These are phyloP conservation scores for Hyaloperonospora arabidopsidis DNA, from an alignment of 352 stramenopile genomes.

Conservation along the genomic window DNA sequence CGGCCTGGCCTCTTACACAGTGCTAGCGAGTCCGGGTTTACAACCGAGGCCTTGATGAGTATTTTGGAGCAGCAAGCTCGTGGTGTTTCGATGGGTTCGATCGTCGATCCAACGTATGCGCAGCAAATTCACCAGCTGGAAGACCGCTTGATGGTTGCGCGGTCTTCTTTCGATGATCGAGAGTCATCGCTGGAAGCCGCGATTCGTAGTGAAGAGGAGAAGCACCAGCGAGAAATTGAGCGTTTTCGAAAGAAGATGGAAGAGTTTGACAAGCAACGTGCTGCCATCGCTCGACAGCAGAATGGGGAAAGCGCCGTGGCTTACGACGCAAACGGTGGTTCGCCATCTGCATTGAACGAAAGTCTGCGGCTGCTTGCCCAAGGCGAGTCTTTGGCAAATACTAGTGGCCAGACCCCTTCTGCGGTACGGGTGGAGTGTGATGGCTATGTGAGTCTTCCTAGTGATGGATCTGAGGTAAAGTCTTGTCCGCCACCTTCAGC, in stretches of 20 bases:
- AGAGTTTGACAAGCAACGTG: conserved; percentile 72
- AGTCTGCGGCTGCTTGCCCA: conserved; percentile 22
- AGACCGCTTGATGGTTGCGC: conserved; percentile 52
- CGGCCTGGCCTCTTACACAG: conserved; percentile 32
- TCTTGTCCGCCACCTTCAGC: conserved; percentile 9
- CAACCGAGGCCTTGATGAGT: conserved; percentile 34
- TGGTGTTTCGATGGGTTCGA: conserved; percentile 54
- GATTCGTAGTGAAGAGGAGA: conserved; percentile 73
- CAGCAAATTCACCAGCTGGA: conserved; percentile 60
- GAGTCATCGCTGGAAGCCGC: conserved; percentile 63
- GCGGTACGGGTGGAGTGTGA: conserved; percentile 22
- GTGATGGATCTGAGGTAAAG: conserved; percentile 22
- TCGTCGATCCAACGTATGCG: conserved; percentile 43
- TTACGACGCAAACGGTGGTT: conserved; percentile 25
- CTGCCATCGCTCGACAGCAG: conserved; percentile 51
- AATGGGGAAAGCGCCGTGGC: conserved; percentile 32
- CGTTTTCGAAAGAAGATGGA: conserved; percentile 78
- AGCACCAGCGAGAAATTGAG: conserved; percentile 78
- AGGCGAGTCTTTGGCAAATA: conserved; percentile 15
- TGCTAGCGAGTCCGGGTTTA: conserved; percentile 37
- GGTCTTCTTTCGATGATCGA: conserved; percentile 54
- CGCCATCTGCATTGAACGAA: conserved; percentile 22
- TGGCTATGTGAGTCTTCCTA: conserved; percentile 21
- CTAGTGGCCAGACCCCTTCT: conserved; percentile 13
- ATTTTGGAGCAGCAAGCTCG: conserved; percentile 42